Percentiles rank a stretch among this genome's conserved stretches.
Conservation (phyloP, 106 monocot genomes). For the Dioscorea alata region DNA sequence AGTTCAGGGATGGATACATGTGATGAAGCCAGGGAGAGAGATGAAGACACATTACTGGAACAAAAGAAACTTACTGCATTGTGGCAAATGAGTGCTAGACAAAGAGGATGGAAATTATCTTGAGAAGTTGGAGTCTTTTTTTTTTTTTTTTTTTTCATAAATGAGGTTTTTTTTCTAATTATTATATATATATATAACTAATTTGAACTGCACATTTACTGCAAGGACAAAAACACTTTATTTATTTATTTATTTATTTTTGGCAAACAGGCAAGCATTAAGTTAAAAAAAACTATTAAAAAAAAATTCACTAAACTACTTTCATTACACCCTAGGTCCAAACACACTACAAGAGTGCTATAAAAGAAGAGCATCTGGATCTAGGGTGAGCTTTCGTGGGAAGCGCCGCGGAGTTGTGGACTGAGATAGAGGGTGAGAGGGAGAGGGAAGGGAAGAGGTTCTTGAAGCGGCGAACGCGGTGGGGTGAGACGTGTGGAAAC, state of each 20-base stretch:
- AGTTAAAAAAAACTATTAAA: too few species aligned
- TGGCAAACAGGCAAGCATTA: too few species aligned
- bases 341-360: neutral
- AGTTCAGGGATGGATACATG: constrained; percentile 96
- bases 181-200: neutral
- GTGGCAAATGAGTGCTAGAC: constrained; percentile 78
- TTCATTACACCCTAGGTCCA: too few species aligned
- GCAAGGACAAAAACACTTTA: too few species aligned
- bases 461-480: neutral
- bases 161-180: too few species aligned
- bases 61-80: constrained; percentile 58
- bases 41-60: constrained; percentile 38
- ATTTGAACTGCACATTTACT: too few species aligned
- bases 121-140: neutral
- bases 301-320: too few species aligned
- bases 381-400: too few species aligned
- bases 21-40: constrained; percentile 85
- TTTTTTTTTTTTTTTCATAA: neutral
- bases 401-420: neutral
- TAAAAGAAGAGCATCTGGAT: neutral
- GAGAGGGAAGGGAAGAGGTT: neutral
- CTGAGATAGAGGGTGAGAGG: neutral
- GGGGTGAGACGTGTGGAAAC: neutral
- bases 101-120: constrained; percentile 61
- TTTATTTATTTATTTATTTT: too few species aligned